Evolutionary conservation across 345 rosid genomes (phyloP), one percentile per base, ranked within the genome.

Genomic region (Dovyalis caffra): DNA sequence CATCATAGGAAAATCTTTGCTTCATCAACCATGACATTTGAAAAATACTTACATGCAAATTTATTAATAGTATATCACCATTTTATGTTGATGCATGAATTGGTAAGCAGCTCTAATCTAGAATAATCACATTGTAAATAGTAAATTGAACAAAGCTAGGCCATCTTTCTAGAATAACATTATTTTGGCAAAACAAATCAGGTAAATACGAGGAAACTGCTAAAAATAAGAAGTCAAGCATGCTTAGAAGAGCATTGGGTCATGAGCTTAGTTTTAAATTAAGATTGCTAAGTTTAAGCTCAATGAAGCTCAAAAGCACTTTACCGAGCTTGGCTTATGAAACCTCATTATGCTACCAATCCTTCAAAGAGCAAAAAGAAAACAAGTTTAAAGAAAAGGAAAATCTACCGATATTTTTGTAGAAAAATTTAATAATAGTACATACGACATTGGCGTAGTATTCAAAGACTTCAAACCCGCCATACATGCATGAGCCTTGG

Each of bases 401-500:
- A 62, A 62, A 72, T 3, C 32, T 0, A 5, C 14, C 12, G 6
- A 20, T 23, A 31, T 28, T 72, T 25, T 32, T 33, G 16, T 53
- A 28, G 16, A 12, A 6, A 66, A 61, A 53, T 49, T 29, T 20
- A 16, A 56, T 26, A 40, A 26, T 14, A 65, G 53, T 69, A 86
- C 92, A 40, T 90, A 95, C 99, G 77, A 97, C 95, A 76, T 98
- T 93, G 73, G 81, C 88, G 97, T 70, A 71, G 99, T 93, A 57
- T 98, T 96, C 84, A 96, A 76, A 75, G 99, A 96, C 86, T 96
- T 96, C 85, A 96, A 86, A 74, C 98, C 99, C 2, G 99, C 98
- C 74, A 98, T 96, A 82, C 99, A 96, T 34, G 99, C 97, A 83
- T 96, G 99, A 79, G 90, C 97, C 86, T 96, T 98, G 2, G 98